These are phyloP conservation scores for Heteromeles arbutifolia DNA, from an alignment of 306 rosid species.

Conservation along the genomic window DNA sequence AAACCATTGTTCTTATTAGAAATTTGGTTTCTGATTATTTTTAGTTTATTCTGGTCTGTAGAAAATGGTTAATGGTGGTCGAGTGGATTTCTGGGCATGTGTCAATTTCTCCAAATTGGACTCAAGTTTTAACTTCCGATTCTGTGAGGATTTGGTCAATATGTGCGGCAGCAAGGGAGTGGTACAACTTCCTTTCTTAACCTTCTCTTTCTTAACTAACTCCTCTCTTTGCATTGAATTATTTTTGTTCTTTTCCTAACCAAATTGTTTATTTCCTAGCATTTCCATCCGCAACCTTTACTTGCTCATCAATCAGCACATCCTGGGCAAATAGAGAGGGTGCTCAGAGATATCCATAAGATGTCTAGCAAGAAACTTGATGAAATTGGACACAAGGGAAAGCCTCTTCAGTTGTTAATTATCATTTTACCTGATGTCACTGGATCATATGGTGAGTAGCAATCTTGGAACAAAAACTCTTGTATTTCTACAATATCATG, in stretches of 20 bases:
- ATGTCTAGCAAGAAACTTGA: background rate
- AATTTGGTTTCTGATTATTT: background rate
- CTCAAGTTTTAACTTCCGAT: background rate
- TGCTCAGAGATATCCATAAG: constrained; percentile 29
- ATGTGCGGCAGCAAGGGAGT: constrained; percentile 72
- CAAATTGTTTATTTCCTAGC: constrained; percentile 22
- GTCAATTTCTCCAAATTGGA: constrained; percentile 30
- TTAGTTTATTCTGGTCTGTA: constrained; percentile 11
- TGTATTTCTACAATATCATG: background rate
- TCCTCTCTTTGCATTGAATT: background rate
- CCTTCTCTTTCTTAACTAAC: background rate
- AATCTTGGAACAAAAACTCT: background rate
- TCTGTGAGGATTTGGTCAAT: constrained; percentile 22
- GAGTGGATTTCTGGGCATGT: constrained; percentile 42
- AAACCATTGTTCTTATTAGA: background rate
- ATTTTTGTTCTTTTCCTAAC: background rate
- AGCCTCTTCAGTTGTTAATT: constrained; percentile 45
- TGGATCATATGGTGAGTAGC: constrained; percentile 58
- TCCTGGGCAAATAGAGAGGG: constrained; percentile 29
- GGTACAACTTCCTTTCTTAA: constrained; percentile 26
- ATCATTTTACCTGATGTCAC: constrained; percentile 58
- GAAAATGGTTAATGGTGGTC: constrained; percentile 72
- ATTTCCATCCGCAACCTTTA: constrained; percentile 26
- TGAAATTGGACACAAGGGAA: background rate
- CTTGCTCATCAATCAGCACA: constrained; percentile 15